Conservation (phyloP, 352 stramenopile genomes). For the Phytophthora constricta region DNA sequence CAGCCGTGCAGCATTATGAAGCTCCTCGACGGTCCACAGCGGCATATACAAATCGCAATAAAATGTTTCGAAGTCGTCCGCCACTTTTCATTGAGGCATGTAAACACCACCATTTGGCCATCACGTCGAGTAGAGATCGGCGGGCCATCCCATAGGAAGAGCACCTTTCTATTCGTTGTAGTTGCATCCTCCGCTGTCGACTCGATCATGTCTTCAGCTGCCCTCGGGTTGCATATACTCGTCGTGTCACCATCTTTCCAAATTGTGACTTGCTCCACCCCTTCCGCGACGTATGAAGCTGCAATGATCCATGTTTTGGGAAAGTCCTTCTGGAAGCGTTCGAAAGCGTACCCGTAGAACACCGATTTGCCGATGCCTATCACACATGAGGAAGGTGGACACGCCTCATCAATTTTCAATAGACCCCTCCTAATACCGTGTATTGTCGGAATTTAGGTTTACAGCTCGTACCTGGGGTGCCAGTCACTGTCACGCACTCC, state of each 20-base stretch:
- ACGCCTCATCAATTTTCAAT: too few relatives aligned
- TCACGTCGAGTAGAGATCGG: not conserved
- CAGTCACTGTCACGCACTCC: constrained; percentile 6
- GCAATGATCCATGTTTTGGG: constrained; percentile 7
- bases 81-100: not conserved
- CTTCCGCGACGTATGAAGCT: not conserved
- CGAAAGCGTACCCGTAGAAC: constrained; percentile 6
- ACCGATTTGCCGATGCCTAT: constrained; percentile 13
- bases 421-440: too few relatives aligned
- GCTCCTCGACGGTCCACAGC: constrained; percentile 1
- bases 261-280: not conserved
- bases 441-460: too few relatives aligned
- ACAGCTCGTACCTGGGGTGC: constrained; percentile 3
- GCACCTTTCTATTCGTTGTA: not conserved
- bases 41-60: not conserved
- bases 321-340: constrained; percentile 1
- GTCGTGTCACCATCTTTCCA: not conserved
- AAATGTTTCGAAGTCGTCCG: not conserved
- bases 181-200: too few relatives aligned
- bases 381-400: too few relatives aligned
- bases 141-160: constrained; percentile 1
- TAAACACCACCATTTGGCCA: constrained; percentile 5
- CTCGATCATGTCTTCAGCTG: too few relatives aligned
- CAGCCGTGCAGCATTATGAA: not conserved
- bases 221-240: not conserved